Percentiles rank a stretch among this genome's conserved stretches.
Conservation (phyloP, 2,329 filamentous ascomycete genomes). For the Talaromyces pinophilus region DNA sequence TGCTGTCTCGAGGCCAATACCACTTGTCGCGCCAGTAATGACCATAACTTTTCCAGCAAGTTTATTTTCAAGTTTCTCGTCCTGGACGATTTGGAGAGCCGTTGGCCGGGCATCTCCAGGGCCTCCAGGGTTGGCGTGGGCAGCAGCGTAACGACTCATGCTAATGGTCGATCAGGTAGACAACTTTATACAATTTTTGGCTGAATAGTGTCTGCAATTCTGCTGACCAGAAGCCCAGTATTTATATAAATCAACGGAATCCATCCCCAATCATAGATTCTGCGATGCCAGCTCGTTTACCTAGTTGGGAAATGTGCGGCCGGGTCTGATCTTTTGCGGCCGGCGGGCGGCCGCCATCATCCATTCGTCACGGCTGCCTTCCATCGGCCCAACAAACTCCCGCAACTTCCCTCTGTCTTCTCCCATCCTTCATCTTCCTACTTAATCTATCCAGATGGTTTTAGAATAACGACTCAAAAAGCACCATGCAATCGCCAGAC, state of each 20-base stretch:
- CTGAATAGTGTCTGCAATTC: not conserved
- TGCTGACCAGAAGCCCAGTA: not conserved
- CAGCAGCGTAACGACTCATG: constrained; percentile 28
- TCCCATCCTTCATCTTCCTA: not conserved
- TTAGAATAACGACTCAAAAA: not conserved
- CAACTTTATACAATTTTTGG: not conserved
- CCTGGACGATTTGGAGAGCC: constrained; percentile 29
- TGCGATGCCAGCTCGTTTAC: not conserved
- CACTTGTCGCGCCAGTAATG: constrained; percentile 48
- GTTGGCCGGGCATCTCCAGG: constrained; percentile 32
- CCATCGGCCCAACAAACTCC: not conserved
- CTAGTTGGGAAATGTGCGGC: not conserved
- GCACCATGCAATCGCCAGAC: not conserved
- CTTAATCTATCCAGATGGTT: not conserved
- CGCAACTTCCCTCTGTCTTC: not conserved
- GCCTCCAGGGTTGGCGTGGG: constrained; percentile 29
- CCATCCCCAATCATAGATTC: not conserved
- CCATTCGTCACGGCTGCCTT: not conserved
- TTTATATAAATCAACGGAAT: not conserved
- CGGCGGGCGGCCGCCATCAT: not conserved
- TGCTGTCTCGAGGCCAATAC: constrained; percentile 50
- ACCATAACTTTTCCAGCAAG: constrained; percentile 40
- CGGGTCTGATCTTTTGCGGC: not conserved
- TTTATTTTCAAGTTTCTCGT: constrained; percentile 27
- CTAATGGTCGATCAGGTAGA: not conserved